These are phyloP conservation scores for Mycotypha africana DNA, from an alignment of 371 early-diverging fungal species.

Conservation along the genomic window DNA sequence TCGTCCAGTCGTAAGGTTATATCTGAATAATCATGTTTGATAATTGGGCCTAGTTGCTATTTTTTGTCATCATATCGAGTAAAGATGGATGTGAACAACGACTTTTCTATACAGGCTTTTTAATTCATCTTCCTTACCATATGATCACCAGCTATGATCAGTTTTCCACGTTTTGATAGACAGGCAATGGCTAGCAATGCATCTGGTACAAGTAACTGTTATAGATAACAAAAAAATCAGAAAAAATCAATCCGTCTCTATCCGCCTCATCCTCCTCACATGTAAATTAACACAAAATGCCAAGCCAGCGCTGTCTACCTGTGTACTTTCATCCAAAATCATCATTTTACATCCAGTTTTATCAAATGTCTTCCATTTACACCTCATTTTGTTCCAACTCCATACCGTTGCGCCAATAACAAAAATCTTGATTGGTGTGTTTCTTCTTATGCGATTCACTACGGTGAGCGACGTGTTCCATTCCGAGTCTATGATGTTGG, in stretches of 20 bases:
- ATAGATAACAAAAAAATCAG: no score
- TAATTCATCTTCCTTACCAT: conserved; percentile 19
- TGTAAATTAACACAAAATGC: no score
- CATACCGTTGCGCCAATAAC: conserved; percentile 55
- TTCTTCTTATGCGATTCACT: neutral
- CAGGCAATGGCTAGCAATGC: conserved; percentile 44
- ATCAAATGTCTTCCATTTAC: conserved; percentile 23
- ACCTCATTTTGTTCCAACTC: conserved; percentile 42
- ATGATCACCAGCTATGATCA: conserved; percentile 58
- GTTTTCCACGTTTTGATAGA: conserved; percentile 31
- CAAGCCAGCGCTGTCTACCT: conserved; percentile 30
- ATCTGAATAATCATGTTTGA: conserved; percentile 40
- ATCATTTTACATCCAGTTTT: conserved; percentile 34
- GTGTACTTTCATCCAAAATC: conserved; percentile 58
- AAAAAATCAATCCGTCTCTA: neutral
- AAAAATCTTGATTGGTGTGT: conserved; percentile 8
- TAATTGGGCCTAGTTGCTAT: conserved; percentile 54
- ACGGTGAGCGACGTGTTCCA: neutral
- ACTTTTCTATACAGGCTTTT: no score
- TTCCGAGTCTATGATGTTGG: no score
- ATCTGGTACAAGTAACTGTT: conserved; percentile 43
- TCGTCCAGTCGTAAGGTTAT: conserved; percentile 14
- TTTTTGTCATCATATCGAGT: no score
- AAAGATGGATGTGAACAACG: no score
- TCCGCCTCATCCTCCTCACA: no score